Base-by-base conservation (phyloP, 2,329 filamentous ascomycete genomes). In the Sclerotinia trifoliorum region DNA sequence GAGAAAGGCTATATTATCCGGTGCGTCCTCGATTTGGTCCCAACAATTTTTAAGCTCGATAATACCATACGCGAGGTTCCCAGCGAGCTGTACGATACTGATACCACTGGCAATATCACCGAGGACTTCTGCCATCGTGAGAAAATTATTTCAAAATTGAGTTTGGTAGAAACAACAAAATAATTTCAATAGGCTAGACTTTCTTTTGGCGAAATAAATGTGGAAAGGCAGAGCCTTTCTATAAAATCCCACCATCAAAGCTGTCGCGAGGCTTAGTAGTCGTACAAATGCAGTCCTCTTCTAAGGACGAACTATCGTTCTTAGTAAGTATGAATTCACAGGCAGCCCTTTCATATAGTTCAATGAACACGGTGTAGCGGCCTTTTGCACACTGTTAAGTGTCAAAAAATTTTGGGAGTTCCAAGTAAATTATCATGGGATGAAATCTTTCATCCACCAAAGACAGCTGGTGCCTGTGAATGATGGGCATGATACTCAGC, bases 41-140 rank as follows among this genome's bases (percentile, higher is more conserved):
- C 67, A 70, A 17, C 61, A 73, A 19, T 48, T 42, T 42, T 73
- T 73, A 8, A 73, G 64, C n/a, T 71, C 70, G 51, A 70, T 61
- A 7, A 70, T 63, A n/a, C 67, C 70, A 17, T 48, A 58, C 1
- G 63, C 44, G 19, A 71, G 42, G 17, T 69, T 51, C 10, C 58
- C 63, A 6, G 69, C 70, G 2, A 71, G 24, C 26, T 70, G 54
- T 24, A 54, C 68, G 13, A 71, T 56, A 19, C 52, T 65, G 26
- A 69, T 67, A 0, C 69, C 67, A 26, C 70, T 71, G 2, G 70
- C 69, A n/a, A 70, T 65, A 4, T 61, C 32, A 13, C 67, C 70
- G 2, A 68, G 60, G 2, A 68, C 65, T 63, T 70, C 67, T 21
- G 69, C 66, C 66, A 69, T 69, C 7, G 35, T 60, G 4, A 44